Evolutionary conservation across 306 rosid species (phyloP).

Genomic region (Sesbania bispinosa): DNA sequence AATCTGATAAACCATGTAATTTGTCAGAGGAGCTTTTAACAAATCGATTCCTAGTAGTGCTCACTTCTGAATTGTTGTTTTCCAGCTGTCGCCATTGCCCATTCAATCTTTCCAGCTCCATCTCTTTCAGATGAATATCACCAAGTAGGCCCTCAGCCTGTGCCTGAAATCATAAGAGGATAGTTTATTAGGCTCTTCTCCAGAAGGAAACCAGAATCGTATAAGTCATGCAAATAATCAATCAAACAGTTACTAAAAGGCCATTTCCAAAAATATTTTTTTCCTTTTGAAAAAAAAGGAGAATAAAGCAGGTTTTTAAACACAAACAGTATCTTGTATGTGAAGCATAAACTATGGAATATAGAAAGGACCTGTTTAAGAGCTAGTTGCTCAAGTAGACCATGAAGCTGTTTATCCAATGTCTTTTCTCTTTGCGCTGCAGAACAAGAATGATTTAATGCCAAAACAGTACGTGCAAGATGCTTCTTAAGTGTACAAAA

Average conservation of each 20-base stretch:
- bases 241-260: conserved; percentile 19
- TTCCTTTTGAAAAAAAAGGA: neutral
- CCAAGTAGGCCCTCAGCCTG: conserved; percentile 85
- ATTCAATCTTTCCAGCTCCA: conserved; percentile 81
- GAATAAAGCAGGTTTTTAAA: neutral
- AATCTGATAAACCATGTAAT: conserved; percentile 50
- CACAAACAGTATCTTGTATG: neutral
- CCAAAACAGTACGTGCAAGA: conserved; percentile 7
- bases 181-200: neutral
- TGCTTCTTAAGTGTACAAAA: neutral
- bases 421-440: conserved; percentile 89
- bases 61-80: conserved; percentile 45
- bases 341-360: neutral
- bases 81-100: conserved; percentile 48
- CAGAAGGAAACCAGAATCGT: neutral
- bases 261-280: neutral
- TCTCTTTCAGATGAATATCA: conserved; percentile 75
- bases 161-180: conserved; percentile 43
- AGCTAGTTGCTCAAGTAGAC: conserved; percentile 86
- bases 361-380: conserved; percentile 58
- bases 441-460: conserved; percentile 19
- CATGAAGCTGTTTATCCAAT: conserved; percentile 83
- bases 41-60: conserved; percentile 59
- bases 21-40: conserved; percentile 52
- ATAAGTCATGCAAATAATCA: neutral